Evolutionary conservation across 495 filamentous ascomycete genomes (phyloP).

Genomic region (Neurospora sp.): DNA sequence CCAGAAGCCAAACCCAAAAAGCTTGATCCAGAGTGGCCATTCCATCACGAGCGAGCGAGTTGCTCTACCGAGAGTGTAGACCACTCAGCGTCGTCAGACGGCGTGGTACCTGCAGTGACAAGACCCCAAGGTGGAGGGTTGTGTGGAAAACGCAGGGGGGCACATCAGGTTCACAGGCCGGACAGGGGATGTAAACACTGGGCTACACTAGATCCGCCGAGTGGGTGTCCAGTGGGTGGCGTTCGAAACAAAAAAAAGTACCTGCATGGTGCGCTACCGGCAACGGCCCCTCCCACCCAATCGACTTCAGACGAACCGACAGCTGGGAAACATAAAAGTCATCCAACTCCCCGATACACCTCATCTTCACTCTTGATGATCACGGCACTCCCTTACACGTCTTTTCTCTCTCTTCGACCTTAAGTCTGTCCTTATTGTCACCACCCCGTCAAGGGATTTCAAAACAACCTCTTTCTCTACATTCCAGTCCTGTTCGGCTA

Average conservation of each 20-base stretch:
- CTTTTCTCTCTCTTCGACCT: background rate
- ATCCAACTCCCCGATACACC: background rate
- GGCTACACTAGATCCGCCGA: background rate
- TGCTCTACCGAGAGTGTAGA: background rate
- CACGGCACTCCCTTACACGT: background rate
- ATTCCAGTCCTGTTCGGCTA: background rate
- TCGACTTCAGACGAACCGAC: background rate
- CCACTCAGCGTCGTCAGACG: background rate
- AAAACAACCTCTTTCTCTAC: background rate
- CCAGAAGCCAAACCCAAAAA: background rate
- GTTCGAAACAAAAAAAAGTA: background rate
- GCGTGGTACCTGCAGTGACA: background rate
- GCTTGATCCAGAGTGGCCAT: background rate
- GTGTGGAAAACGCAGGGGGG: background rate
- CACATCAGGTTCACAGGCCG: background rate
- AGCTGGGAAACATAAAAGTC: conserved; percentile 1
- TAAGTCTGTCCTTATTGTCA: background rate
- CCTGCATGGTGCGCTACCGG: background rate
- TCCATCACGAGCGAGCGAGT: background rate
- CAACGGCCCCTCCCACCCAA: background rate
- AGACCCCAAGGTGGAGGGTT: background rate
- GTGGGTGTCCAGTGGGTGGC: background rate
- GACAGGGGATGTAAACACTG: background rate
- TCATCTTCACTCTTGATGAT: background rate
- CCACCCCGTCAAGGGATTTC: background rate